These are phyloP conservation scores for Macrotyloma uniflorum DNA, from an alignment of 306 rosid genomes.

Conservation along the genomic window DNA sequence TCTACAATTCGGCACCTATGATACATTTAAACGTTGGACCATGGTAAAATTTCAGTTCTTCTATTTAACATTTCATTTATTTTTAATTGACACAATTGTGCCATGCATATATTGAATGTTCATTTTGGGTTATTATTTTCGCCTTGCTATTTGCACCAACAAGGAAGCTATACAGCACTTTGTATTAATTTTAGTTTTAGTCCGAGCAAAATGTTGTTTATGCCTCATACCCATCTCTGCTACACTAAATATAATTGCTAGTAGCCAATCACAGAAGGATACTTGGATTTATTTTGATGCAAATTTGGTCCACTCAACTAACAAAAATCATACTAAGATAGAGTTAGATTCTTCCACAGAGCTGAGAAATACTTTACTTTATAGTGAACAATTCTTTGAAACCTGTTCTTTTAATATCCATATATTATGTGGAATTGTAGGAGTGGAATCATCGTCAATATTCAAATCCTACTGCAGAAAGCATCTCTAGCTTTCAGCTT, in stretches of 20 bases:
- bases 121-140: slow-evolving; percentile 1
- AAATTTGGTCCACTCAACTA: slow-evolving; percentile 9
- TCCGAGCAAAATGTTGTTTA: not conserved
- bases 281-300: not conserved
- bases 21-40: slow-evolving; percentile 92
- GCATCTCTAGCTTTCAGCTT: slow-evolving; percentile 81
- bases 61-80: slow-evolving; percentile 18
- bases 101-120: slow-evolving; percentile 17
- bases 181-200: not conserved
- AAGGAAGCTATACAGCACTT: slow-evolving; percentile 16
- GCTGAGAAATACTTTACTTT: slow-evolving; percentile 13
- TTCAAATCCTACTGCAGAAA: slow-evolving; percentile 44
- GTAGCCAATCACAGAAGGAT: not conserved
- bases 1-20: slow-evolving; percentile 92
- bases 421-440: slow-evolving; percentile 48
- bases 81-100: slow-evolving; percentile 16
- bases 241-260: slow-evolving; percentile 16
- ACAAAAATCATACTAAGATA: slow-evolving; percentile 7
- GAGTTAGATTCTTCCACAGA: slow-evolving; percentile 7
- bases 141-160: slow-evolving; percentile 12
- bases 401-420: slow-evolving; percentile 8
- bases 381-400: slow-evolving; percentile 9
- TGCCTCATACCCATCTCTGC: slow-evolving; percentile 13
- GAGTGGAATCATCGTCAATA: slow-evolving; percentile 62
- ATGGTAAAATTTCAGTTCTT: slow-evolving; percentile 58